Evolutionary conservation across 139 green algal genomes (phyloP), one percentile per base, ranked within the genome.

Genomic region (Asterochloris erici): DNA sequence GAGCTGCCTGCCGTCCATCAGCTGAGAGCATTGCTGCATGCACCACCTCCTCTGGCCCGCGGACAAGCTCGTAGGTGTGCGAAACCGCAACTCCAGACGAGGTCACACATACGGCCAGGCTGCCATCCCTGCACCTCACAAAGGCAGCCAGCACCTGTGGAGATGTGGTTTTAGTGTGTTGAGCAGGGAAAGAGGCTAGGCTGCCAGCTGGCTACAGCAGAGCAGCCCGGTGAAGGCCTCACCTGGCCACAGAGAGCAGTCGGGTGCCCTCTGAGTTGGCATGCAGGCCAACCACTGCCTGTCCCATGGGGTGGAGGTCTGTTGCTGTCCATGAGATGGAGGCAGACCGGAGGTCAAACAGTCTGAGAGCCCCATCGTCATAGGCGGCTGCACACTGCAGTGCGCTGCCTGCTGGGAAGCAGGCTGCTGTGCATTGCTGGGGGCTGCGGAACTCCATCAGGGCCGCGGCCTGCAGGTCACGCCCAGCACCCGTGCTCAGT

Each of bases 221-320:
- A 61, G 61, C 60, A 70, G 21, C 23, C 17, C 0, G 60, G 19
- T 14, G 21, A 77, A 17, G 21, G 4, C 27, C 79, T 69, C 14
- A 87, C 84, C 84, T 79, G 76, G 80, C 84, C 15, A 83, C 81
- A 23, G 81, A 26, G 61, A 87, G 79, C 27, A 83, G 74, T 61
- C 81, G 29, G 14, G 63, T 79, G 63, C 66, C 80, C 13, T 61
- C 24, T 16, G 78, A 26, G 61, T 38, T 27, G 61, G 68, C 68
- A 82, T 10, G 28, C n/a, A 19, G 23, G 82, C 12, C 15, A 82
- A 70, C 21, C 76, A 19, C 1, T 38, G 78, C 14, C 60, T 29
- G 26, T 85, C 76, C 1, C 82, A 77, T 47, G 54, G 26, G 76
- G 60, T 80, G 60, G 68, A n/a, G 60, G 19, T 12, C 38, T 69